These are phyloP conservation scores for Amanita rimosa DNA, from an alignment of 768 basidiomycete species.

Conservation along the genomic window DNA sequence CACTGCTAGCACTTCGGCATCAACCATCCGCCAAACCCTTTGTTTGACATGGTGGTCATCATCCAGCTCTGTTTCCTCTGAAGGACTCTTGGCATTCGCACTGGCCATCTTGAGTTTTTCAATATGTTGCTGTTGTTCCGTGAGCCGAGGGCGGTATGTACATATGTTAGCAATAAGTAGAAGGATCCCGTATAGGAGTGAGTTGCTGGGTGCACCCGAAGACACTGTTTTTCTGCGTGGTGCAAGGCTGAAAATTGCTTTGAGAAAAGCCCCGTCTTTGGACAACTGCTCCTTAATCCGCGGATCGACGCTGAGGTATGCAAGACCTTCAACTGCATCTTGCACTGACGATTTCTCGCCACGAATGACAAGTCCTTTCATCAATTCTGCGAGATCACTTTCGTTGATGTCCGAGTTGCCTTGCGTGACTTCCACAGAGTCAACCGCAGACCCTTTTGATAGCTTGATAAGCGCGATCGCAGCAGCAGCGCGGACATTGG, in stretches of 20 bases:
- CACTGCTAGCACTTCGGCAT: constrained; percentile 52
- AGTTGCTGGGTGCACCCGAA: constrained; percentile 24
- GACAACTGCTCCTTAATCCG: constrained; percentile 53
- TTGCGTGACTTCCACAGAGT: constrained; percentile 24
- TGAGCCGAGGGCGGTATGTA: constrained; percentile 56
- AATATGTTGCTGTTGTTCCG: constrained; percentile 75
- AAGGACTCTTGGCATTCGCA: constrained; percentile 17
- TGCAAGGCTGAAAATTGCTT: constrained; percentile 42
- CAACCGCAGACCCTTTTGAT: constrained; percentile 41
- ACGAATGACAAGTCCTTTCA: constrained; percentile 45
- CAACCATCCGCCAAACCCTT: constrained; percentile 46
- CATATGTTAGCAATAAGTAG: constrained; percentile 69
- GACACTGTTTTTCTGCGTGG: constrained; percentile 32
- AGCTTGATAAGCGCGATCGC: constrained; percentile 75
- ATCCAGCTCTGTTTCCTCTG: constrained; percentile 34
- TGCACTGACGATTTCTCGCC: constrained; percentile 28
- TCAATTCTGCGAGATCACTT: constrained; percentile 34
- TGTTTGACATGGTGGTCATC: constrained; percentile 53
- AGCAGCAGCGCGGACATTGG: constrained; percentile 44
- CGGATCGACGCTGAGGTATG: constrained; percentile 65
- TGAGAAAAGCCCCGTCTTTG: constrained; percentile 40
- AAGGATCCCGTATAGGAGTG: constrained; percentile 68
- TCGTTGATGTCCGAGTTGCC: constrained; percentile 18
- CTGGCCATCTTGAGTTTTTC: constrained; percentile 75
- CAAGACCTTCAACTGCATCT: constrained; percentile 76